Evolutionary conservation across 2,329 filamentous ascomycete genomes (phyloP).

Genomic region (Sordariomycetes sp.): DNA sequence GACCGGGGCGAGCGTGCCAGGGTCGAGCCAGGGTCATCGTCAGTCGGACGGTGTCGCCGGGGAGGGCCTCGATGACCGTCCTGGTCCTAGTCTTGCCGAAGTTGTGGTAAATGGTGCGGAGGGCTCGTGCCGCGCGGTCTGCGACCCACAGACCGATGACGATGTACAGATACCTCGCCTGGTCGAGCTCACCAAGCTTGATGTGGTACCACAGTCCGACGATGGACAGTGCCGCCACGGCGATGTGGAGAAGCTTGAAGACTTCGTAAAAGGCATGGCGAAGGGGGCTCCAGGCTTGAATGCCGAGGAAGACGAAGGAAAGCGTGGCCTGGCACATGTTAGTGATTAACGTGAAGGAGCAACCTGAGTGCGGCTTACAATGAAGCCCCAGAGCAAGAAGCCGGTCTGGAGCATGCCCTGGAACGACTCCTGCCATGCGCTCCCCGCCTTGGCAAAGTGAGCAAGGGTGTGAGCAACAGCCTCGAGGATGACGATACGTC

Average conservation of each 20-base stretch:
- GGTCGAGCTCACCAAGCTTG: constrained; percentile 41
- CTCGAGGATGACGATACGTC: constrained; percentile 65
- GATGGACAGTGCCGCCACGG: constrained; percentile 48
- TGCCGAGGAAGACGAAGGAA: constrained; percentile 51
- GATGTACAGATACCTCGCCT: constrained; percentile 49
- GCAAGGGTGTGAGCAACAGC: constrained; percentile 56
- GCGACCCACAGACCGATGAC: constrained; percentile 58
- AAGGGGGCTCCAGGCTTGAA: constrained; percentile 62
- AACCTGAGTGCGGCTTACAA: constrained; percentile 41
- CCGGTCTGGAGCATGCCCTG: constrained; percentile 21
- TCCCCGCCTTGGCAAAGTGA: constrained; percentile 41
- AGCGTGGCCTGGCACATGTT: constrained; percentile 35
- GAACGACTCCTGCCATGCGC: constrained; percentile 41
- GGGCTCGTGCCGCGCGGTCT: constrained; percentile 53
- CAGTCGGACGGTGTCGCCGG: constrained; percentile 65
- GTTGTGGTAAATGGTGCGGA: constrained; percentile 56
- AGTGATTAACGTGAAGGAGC: not conserved
- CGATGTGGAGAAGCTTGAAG: constrained; percentile 66
- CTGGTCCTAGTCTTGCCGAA: constrained; percentile 56
- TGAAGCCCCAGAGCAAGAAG: constrained; percentile 53
- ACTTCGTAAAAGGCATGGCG: constrained; percentile 73
- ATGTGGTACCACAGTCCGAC: constrained; percentile 61
- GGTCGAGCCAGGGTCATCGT: constrained; percentile 66
- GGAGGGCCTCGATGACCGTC: constrained; percentile 65
- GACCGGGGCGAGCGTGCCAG: constrained; percentile 67